phyloP scores from a whole-genome alignment of 345 rosid species.

The Melaleuca quinquenervia region DNA sequence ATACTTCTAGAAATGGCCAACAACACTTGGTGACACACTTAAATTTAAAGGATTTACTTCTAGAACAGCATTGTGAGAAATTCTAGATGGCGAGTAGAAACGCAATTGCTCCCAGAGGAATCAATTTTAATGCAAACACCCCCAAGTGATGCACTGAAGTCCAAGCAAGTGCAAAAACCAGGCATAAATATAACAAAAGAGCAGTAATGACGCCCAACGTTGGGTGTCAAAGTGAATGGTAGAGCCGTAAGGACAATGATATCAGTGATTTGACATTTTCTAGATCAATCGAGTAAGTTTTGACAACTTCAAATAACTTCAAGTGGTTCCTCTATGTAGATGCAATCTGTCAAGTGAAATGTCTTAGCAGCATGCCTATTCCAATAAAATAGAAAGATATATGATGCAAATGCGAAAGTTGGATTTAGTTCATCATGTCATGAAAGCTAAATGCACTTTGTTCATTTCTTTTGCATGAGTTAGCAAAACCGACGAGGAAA shows the following conservation, averaged over 20 bases:
- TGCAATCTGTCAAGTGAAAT: not conserved
- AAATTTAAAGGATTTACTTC: not conserved
- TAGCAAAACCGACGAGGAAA: not conserved
- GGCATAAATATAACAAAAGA: not conserved
- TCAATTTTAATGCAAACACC: not conserved
- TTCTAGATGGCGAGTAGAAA: not conserved
- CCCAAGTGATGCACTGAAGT: not conserved
- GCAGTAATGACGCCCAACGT: not conserved
- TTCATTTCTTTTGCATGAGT: not conserved
- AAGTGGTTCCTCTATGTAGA: not conserved
- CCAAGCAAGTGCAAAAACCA: not conserved
- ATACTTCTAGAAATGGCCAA: not conserved
- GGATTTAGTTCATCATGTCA: not conserved
- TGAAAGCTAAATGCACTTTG: not conserved
- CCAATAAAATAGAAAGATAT: not conserved
- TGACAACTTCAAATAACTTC: not conserved
- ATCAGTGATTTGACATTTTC: not conserved
- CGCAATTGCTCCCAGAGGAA: not conserved
- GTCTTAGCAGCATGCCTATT: not conserved
- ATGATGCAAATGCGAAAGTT: not conserved
- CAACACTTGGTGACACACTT: not conserved
- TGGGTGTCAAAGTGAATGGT: not conserved
- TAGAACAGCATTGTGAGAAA: not conserved
- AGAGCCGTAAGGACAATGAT: not conserved
- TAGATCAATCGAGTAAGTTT: not conserved